Conservation (phyloP, 371 early-diverging fungal species). For the Mortierella polycephala region DNA sequence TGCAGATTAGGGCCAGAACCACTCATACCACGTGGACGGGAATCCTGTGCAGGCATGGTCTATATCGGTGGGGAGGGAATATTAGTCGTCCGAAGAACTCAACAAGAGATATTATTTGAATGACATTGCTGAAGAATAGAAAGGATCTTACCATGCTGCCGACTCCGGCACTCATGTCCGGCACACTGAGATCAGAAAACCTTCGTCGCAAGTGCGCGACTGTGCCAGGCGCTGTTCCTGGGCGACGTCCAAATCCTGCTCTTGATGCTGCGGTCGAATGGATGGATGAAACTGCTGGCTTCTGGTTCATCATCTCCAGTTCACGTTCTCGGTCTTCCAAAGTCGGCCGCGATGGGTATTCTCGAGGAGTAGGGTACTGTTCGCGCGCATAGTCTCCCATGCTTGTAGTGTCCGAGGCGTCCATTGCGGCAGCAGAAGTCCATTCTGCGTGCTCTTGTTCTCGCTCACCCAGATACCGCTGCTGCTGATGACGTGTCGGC, state of each 20-base stretch:
- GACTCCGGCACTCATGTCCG: constrained; percentile 12
- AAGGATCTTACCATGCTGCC: constrained; percentile 10
- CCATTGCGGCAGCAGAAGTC: constrained; percentile 12
- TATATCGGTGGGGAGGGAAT: background rate
- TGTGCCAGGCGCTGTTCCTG: constrained; percentile 35
- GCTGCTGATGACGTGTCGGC: constrained; percentile 18
- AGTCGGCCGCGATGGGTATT: constrained; percentile 33
- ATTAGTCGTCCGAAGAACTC: background rate
- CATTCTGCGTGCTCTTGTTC: constrained; percentile 26
- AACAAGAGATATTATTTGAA: no score
- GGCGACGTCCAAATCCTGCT: constrained; percentile 14
- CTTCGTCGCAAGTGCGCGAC: constrained; percentile 43
- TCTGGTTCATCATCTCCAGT: constrained; percentile 37
- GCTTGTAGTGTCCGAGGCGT: constrained; percentile 15
- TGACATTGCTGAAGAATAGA: background rate
- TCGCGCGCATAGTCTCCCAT: constrained; percentile 37
- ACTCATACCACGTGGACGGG: constrained; percentile 40
- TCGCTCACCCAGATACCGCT: constrained; percentile 18
- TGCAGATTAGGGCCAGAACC: constrained; percentile 17
- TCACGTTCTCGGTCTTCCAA: constrained; percentile 49
- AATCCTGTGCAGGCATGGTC: constrained; percentile 17
- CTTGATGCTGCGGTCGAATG: constrained; percentile 5
- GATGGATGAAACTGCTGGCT: constrained; percentile 7
- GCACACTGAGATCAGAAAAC: constrained; percentile 38
- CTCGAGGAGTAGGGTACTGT: constrained; percentile 37